Evolutionary conservation across 805 yeast genomes (phyloP), one percentile per base, ranked within the genome.

Genomic region (Lipomyces mesembrius): DNA sequence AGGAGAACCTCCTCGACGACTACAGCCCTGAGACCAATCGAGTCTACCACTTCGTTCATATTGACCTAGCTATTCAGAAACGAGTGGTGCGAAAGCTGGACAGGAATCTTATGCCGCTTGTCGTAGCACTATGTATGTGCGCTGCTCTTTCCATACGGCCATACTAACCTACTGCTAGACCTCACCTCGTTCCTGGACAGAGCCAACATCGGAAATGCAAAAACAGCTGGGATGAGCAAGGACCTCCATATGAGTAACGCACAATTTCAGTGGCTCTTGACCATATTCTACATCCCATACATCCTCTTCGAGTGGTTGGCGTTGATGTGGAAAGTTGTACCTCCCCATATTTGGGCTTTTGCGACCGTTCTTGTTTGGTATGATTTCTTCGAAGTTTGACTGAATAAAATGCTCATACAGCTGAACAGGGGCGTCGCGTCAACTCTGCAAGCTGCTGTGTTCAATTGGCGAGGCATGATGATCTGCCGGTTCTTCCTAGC

Each of bases 181-280:
- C 74, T 83, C 34, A 79, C 81, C 69, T 81, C 82, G 8, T 59
- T 46, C 20, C 22, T 59, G 7, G 61, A 59, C 32, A 32, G 61
- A 3, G 17, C 61, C 27, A 59, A 59, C 11, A 81, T 83, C 56
- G 79, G 82, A 8, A 83, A 83, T 70, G 85, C 85, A 8, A 79
- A 81, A 67, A 79, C 83, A 2, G 80, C 80, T 62, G 83, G 83
- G 11, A 74, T 83, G 61, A 82, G 78, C 34, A 73, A 66, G 7
- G 83, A 81, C 63, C 73, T 83, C 22, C 77, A 77, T 8, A 77
- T 83, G 25, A 66, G 69, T 2, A 83, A 83, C 29, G 75, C 78
- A 20, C 77, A 81, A 54, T 83, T 82, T 80, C 81, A 80, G 64
- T 73, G 79, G 51, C 80, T 81, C 77, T 75, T 82, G 43, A 77